These are phyloP conservation scores for Plectosphaerella sp. DNA, from an alignment of 2,329 filamentous ascomycete species.

Conservation along the genomic window DNA sequence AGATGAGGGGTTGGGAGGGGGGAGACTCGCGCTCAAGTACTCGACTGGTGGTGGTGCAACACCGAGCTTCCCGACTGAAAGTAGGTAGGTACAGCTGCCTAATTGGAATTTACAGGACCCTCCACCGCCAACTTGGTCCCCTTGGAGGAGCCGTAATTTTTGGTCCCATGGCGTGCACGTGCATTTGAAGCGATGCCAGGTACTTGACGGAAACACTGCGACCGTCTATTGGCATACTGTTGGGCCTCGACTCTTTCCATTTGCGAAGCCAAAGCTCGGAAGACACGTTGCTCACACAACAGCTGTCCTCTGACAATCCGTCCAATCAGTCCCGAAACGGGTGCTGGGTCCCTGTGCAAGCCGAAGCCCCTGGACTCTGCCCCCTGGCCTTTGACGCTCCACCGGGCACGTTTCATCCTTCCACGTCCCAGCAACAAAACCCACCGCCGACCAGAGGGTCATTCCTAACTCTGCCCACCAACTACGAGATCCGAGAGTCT, in stretches of 20 bases:
- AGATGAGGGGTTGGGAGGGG: too few relatives aligned
- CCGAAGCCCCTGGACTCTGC: not conserved
- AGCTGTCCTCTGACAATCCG: not conserved
- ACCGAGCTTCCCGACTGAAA: too few relatives aligned
- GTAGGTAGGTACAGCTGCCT: too few relatives aligned
- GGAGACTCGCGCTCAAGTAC: too few relatives aligned
- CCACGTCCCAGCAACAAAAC: not conserved
- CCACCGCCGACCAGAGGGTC: conserved; percentile 1
- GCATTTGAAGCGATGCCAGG: not conserved
- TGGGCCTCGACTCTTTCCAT: not conserved
- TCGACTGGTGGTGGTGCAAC: too few relatives aligned
- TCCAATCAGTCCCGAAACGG: conserved; percentile 1
- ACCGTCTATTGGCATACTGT: not conserved
- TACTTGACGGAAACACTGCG: not conserved
- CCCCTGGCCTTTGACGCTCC: conserved; percentile 2
- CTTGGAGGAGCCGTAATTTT: too few relatives aligned
- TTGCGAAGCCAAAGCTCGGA: not conserved
- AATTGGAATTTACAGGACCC: too few relatives aligned
- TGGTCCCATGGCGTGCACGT: too few relatives aligned
- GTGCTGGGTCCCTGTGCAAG: conserved; percentile 1
- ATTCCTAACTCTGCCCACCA: too few relatives aligned
- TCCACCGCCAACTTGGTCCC: too few relatives aligned
- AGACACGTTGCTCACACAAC: too few relatives aligned
- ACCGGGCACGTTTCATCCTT: conserved; percentile 10
- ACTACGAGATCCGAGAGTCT: conserved; percentile 8